Conservation (phyloP, 345 rosid species). For the Triadica sebifera region DNA sequence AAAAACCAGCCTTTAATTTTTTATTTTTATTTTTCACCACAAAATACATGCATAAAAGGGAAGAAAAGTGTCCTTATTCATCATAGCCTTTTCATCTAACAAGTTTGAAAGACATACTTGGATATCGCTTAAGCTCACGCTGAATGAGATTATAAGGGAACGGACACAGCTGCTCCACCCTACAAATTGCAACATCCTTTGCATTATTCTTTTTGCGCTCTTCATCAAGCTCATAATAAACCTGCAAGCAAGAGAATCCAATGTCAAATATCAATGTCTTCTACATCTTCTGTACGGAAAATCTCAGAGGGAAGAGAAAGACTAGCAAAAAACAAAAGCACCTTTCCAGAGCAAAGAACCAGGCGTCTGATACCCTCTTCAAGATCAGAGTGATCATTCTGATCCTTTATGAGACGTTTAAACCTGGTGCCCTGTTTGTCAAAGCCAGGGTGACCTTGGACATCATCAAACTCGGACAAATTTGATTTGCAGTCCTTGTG, state of each 20-base stretch:
- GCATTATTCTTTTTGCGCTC: conserved; percentile 54
- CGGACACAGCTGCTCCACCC: conserved; percentile 84
- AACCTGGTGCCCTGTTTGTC: conserved; percentile 96
- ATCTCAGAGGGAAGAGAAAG: background rate
- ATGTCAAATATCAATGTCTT: background rate
- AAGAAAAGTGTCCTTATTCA: background rate
- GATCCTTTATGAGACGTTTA: conserved; percentile 89
- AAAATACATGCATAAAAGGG: background rate
- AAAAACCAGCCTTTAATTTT: background rate
- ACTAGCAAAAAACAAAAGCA: conserved; percentile 1
- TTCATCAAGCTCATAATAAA: conserved; percentile 66
- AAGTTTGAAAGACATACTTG: conserved; percentile 44
- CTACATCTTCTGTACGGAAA: background rate
- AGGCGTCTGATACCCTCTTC: conserved; percentile 86
- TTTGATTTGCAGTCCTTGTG: conserved; percentile 94
- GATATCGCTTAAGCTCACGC: conserved; percentile 78
- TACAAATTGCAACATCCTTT: conserved; percentile 66
- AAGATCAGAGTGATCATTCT: conserved; percentile 71
- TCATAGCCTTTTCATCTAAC: background rate
- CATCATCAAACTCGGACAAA: conserved; percentile 91
- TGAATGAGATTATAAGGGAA: conserved; percentile 79
- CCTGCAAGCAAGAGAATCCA: conserved; percentile 16
- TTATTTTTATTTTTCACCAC: too few relatives aligned
- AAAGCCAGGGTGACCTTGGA: conserved; percentile 92
- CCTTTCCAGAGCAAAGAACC: conserved; percentile 92